Base-by-base conservation (phyloP, 352 stramenopile species). In the Pilasporangium apinafurcum region DNA sequence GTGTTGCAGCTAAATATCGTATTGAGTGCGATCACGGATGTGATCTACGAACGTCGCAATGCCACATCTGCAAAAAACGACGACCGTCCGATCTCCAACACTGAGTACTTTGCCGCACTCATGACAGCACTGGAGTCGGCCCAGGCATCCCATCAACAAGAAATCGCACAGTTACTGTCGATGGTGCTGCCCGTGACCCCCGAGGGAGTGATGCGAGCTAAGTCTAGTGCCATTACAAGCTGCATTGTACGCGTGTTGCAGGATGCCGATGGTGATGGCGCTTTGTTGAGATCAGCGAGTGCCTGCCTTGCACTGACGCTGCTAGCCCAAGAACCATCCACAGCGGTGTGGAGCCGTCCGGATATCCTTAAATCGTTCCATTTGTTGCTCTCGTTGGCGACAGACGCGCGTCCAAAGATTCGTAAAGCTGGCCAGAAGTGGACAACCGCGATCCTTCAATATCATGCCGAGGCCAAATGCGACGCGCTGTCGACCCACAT, bases 1-100 rank as follows among this genome's bases (percentile, higher is more conserved):
- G n/a, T n/a, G n/a, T n/a, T n/a, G n/a, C 62, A 79, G 62, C 77
- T 91, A 45, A 91, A 88, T 51, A 72, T 93, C 39, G 79, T 93
- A 50, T 69, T 93, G 17, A 75, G 59, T 46, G 82, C 78, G 44
- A 90, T 90, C 58, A 76, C 66, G 14, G 79, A 93, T 21, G 74
- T 93, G 36, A 93, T 93, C 62, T 67, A 79, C 44, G 82, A 93
- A 48, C 79, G 77, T 16, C 76, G 82, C 48, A 33, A 44, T 9
- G 25, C 36, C 16, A n/a, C 22, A 8, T n/a, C 7, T 2, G 16
- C 22, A 8, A 3, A 12, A 29, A 56, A 18, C 28, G 43, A 22
- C 16, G 56, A 59, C 25, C 38, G 40, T 32, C 53, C 74, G 12
- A 78, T 86, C 40, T 84, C 79, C n/a, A 69, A 66, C 51, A 89